Percentiles rank a stretch among this genome's conserved stretches.
Evolutionary conservation across 305 asterid genomes (phyloP).

Genomic region (Solanum aculeatissimum): DNA sequence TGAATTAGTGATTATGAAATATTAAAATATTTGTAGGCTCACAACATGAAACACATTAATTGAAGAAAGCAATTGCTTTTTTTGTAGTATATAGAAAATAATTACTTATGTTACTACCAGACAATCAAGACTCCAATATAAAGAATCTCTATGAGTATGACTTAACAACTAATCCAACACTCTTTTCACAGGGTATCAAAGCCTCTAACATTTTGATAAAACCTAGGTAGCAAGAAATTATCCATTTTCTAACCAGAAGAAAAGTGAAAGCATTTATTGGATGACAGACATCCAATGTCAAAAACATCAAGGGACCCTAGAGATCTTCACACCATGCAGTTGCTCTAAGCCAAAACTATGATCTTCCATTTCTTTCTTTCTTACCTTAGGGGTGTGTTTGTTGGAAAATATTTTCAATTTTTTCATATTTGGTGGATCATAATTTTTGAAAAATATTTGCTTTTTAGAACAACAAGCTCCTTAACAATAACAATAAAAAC

Average conservation of each 20-base stretch:
- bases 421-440: neutral
- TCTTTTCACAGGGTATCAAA: neutral
- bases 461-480: neutral
- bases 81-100: neutral
- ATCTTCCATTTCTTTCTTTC: neutral
- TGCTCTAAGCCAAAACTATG: neutral
- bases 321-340: neutral
- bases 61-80: neutral
- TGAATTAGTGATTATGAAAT: neutral
- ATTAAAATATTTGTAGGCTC: neutral
- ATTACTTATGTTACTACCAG: neutral
- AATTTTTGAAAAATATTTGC: neutral
- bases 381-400: neutral
- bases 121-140: neutral
- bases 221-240: neutral
- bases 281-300: neutral
- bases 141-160: neutral
- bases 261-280: neutral
- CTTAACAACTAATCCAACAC: neutral
- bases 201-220: neutral
- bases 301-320: neutral
- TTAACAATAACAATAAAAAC: neutral
- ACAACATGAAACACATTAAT: neutral
- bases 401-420: neutral
- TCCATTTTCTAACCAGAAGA: neutral